Percentiles rank a stretch among this genome's conserved stretches.
phyloP scores from a whole-genome alignment of 2,329 filamentous ascomycete genomes.

The Penicillium expansum region DNA sequence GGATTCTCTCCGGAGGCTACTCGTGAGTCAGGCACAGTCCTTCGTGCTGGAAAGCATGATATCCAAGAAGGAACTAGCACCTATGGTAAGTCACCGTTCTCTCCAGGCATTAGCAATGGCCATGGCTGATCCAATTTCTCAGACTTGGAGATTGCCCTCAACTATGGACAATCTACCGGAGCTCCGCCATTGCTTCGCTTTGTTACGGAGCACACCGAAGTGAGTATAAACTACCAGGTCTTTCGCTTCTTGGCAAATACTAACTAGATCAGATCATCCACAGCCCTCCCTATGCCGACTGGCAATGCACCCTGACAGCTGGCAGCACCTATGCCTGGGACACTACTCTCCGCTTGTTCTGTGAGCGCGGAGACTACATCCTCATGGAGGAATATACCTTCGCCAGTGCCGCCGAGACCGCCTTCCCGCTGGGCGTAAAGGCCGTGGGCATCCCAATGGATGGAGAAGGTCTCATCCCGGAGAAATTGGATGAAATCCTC shows the following conservation, averaged over 20 bases:
- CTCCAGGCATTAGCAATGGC: neutral
- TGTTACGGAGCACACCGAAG: conserved; percentile 90
- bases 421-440: conserved; percentile 60
- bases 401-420: conserved; percentile 68
- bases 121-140: conserved; percentile 18
- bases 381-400: conserved; percentile 92
- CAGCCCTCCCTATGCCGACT: conserved; percentile 83
- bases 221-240: conserved; percentile 19
- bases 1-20: conserved; percentile 70
- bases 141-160: conserved; percentile 85
- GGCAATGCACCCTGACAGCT: conserved; percentile 77
- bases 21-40: conserved; percentile 55
- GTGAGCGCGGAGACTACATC: conserved; percentile 70
- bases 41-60: conserved; percentile 81
- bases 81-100: conserved; percentile 39
- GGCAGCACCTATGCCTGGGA: conserved; percentile 87
- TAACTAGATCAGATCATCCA: conserved; percentile 61
- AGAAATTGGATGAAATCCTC: conserved; percentile 61
- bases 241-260: neutral
- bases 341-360: conserved; percentile 78
- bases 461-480: conserved; percentile 61
- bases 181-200: conserved; percentile 84
- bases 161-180: conserved; percentile 87
- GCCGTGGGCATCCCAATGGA: conserved; percentile 65
- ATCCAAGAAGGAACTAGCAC: conserved; percentile 60